Conservation (phyloP, 768 basidiomycete genomes). For the Tricholoma sp. region DNA sequence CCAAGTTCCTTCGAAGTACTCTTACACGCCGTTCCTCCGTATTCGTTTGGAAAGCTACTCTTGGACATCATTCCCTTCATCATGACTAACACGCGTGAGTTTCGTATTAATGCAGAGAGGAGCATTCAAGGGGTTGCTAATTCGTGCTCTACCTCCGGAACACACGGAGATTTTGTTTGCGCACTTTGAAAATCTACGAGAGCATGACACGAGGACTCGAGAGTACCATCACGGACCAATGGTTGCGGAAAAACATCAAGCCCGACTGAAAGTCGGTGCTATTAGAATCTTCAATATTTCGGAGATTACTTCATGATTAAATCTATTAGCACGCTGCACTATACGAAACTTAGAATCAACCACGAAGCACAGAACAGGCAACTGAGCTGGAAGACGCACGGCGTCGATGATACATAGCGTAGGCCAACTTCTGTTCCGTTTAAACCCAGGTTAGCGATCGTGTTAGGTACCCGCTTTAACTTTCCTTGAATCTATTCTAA, state of each 20-base stretch:
- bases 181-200: constrained; percentile 1
- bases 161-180: constrained; percentile 2
- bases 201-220: background rate
- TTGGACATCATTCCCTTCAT: background rate
- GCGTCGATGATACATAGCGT: constrained; percentile 12
- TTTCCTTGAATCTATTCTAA: background rate
- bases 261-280: constrained; percentile 3
- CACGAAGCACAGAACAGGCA: constrained; percentile 4
- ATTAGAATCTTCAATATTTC: constrained; percentile 1
- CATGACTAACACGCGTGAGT: background rate
- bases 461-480: constrained; percentile 1
- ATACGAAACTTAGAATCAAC: constrained; percentile 11
- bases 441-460: background rate
- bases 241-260: constrained; percentile 4
- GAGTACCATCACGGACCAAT: constrained; percentile 1
- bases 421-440: background rate
- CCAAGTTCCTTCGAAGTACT: constrained; percentile 10
- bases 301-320: background rate
- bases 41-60: constrained; percentile 19
- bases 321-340: constrained; percentile 9
- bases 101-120: background rate
- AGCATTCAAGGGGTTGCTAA: background rate
- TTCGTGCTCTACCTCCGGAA: background rate
- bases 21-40: constrained; percentile 16
- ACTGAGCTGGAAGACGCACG: constrained; percentile 12